phyloP scores from a whole-genome alignment of 768 basidiomycete species.

The Lentinula edodes region DNA sequence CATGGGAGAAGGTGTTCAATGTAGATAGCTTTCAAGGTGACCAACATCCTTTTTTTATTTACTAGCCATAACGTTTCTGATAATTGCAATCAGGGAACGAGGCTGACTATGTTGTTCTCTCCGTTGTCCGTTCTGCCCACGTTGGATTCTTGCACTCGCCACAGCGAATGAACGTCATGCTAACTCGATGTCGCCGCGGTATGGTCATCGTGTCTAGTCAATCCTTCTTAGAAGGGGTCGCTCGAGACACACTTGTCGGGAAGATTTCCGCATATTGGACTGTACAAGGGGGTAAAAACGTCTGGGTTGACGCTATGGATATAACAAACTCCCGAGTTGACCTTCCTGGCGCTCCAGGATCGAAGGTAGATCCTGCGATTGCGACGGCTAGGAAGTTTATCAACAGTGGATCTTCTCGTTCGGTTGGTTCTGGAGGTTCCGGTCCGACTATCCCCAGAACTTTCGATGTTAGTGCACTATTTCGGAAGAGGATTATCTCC shows the following conservation, averaged over 20 bases:
- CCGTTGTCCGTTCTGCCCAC: slow-evolving; percentile 38
- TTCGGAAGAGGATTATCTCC: too few relatives aligned
- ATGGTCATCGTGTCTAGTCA: slow-evolving; percentile 44
- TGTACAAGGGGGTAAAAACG: background rate
- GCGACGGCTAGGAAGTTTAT: too few relatives aligned
- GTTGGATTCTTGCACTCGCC: slow-evolving; percentile 41
- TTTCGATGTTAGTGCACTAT: too few relatives aligned
- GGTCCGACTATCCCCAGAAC: too few relatives aligned
- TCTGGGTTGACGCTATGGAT: slow-evolving; percentile 27
- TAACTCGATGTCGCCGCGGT: slow-evolving; percentile 41
- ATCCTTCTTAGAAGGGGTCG: slow-evolving; percentile 29
- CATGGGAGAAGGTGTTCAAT: slow-evolving; percentile 42
- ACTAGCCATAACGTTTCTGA: background rate
- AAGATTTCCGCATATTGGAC: slow-evolving; percentile 22
- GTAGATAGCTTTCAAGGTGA: slow-evolving; percentile 53
- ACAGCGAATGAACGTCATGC: slow-evolving; percentile 49
- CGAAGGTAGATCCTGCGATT: background rate
- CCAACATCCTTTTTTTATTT: background rate
- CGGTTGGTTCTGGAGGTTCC: too few relatives aligned
- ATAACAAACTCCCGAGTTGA: slow-evolving; percentile 21
- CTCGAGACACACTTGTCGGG: slow-evolving; percentile 37
- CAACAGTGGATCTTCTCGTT: too few relatives aligned
- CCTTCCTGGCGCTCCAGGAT: slow-evolving; percentile 22
- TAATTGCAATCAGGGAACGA: slow-evolving; percentile 38
- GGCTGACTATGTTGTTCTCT: slow-evolving; percentile 42